Percentiles rank a stretch among this genome's conserved stretches.
Conservation (phyloP, 164 flowering plant species). For the Litsea cubeba region DNA sequence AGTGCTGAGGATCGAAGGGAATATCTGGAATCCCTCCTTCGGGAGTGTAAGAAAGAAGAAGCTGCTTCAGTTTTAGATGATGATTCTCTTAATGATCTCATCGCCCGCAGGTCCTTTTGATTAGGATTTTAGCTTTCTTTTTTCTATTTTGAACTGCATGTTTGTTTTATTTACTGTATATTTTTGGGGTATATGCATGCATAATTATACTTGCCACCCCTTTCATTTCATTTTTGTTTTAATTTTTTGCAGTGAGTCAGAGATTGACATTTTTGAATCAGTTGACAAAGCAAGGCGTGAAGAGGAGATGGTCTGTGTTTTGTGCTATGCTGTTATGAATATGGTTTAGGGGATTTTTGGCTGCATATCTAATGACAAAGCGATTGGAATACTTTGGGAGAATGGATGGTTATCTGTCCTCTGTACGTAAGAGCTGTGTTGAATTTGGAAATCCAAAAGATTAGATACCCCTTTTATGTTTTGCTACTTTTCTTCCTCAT, state of each 20-base stretch:
- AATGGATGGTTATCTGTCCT: no score
- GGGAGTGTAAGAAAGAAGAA: slow-evolving; percentile 98
- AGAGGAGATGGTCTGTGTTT: slow-evolving; percentile 62
- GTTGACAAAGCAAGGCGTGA: slow-evolving; percentile 79
- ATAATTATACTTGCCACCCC: no score
- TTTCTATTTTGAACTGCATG: no score
- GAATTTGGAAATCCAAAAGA: no score
- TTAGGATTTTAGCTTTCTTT: background rate
- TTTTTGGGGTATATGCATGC: no score
- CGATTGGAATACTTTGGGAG: no score
- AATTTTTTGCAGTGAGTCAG: slow-evolving; percentile 63
- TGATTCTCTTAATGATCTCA: slow-evolving; percentile 77
- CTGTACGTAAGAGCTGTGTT: no score
- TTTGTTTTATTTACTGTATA: no score
- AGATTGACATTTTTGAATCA: slow-evolving; percentile 89
- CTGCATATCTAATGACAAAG: no score
- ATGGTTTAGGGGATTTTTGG: background rate
- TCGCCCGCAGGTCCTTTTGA: slow-evolving; percentile 78
- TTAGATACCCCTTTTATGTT: no score
- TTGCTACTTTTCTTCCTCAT: no score
- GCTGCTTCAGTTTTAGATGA: slow-evolving; percentile 86
- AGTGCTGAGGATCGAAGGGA: slow-evolving; percentile 99
- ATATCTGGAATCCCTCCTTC: slow-evolving; percentile 85
- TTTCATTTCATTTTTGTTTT: background rate
- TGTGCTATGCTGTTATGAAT: background rate